These are phyloP conservation scores for Fusarium sp. DNA, from an alignment of 2,329 filamentous ascomycete species.

Conservation along the genomic window DNA sequence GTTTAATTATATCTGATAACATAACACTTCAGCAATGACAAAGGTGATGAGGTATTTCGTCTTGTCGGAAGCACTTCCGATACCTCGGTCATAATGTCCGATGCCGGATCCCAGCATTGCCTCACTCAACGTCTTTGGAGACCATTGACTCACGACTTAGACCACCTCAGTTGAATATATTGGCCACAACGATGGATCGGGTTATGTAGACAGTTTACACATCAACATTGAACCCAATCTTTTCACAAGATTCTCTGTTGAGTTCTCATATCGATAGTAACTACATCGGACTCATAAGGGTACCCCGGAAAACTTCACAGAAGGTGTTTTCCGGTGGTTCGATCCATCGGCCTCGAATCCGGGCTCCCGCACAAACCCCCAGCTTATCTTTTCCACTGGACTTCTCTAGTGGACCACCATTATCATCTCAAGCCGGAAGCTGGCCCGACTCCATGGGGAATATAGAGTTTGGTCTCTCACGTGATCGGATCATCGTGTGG, in stretches of 20 bases:
- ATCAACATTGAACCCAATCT: background rate
- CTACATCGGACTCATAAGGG: background rate
- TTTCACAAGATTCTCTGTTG: background rate
- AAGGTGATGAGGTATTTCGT: background rate
- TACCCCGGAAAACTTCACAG: background rate
- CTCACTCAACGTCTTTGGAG: background rate
- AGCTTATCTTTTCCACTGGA: background rate
- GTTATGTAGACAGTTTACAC: background rate
- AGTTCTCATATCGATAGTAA: background rate
- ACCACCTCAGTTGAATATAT: background rate
- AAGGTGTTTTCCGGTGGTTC: background rate
- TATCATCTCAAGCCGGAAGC: background rate
- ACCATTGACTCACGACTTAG: background rate
- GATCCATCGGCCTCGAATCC: background rate
- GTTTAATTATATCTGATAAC: background rate
- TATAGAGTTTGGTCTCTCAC: background rate
- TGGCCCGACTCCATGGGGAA: constrained; percentile 10
- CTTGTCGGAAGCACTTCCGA: constrained; percentile 13
- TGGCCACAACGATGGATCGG: no score
- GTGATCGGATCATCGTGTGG: constrained; percentile 20
- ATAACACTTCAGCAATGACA: background rate
- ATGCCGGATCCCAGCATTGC: background rate
- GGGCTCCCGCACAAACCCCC: background rate
- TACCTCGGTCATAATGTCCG: constrained; percentile 11
- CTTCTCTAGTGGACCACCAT: background rate